Evolutionary conservation across 495 filamentous ascomycete species (phyloP).

Genomic region (Zalerion maritima): DNA sequence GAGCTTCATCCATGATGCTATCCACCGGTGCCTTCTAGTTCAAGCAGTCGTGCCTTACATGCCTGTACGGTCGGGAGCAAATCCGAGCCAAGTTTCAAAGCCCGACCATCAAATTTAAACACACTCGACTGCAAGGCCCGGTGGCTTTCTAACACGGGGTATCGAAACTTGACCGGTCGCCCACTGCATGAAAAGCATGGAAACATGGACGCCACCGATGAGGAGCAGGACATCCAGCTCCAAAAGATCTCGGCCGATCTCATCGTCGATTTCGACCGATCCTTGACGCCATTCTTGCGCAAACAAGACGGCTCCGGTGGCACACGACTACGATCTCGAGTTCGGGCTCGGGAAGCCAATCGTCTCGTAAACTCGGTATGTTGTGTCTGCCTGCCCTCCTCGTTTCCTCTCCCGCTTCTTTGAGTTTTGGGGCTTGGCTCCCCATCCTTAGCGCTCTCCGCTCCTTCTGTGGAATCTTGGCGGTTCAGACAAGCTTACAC

Average conservation of each 20-base stretch:
- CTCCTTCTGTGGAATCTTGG: constrained; percentile 26
- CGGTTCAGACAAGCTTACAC: neutral
- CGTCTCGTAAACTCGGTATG: neutral
- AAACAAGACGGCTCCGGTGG: constrained; percentile 18
- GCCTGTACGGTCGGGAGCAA: too few species aligned
- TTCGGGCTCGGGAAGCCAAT: constrained; percentile 24
- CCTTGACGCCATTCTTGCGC: constrained; percentile 35
- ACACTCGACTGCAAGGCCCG: too few species aligned
- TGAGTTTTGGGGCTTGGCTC: too few species aligned
- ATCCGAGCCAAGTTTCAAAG: too few species aligned
- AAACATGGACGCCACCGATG: constrained; percentile 34
- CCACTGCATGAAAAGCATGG: too few species aligned
- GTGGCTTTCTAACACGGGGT: too few species aligned
- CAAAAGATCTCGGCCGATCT: constrained; percentile 56
- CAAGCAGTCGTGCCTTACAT: too few species aligned
- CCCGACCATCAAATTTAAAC: too few species aligned
- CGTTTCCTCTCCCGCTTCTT: neutral
- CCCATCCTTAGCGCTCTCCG: too few species aligned
- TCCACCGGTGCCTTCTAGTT: too few species aligned
- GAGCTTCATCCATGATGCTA: too few species aligned
- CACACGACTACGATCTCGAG: constrained; percentile 21
- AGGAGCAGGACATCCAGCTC: constrained; percentile 56
- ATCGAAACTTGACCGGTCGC: too few species aligned
- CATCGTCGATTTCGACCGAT: constrained; percentile 46
- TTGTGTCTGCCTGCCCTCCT: neutral